Conservation (phyloP, 805 yeast species). For the Starmerella ratchasimensis region DNA sequence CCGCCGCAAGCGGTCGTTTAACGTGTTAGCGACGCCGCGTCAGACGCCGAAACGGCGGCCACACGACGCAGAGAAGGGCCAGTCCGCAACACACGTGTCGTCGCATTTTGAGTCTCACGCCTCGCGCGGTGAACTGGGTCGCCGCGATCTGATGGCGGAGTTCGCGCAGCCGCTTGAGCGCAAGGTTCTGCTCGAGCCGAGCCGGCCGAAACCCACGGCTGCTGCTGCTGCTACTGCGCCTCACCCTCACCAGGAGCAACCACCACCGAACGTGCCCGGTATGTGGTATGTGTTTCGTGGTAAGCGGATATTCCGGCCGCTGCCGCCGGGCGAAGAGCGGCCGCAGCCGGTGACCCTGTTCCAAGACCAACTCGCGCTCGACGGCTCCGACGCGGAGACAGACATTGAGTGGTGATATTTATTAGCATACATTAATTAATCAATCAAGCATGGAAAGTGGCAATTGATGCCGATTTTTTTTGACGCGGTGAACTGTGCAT, state of each 20-base stretch:
- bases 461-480: too few species aligned
- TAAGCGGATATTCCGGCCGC: constrained; percentile 27
- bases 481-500: too few species aligned
- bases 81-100: too few species aligned
- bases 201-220: not conserved
- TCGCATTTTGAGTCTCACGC: too few species aligned
- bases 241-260: constrained; percentile 17
- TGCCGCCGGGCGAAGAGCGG: constrained; percentile 20
- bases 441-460: too few species aligned
- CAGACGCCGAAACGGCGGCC: constrained; percentile 15
- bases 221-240: not conserved
- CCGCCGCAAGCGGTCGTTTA: constrained; percentile 4
- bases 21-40: constrained; percentile 11
- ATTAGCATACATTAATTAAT: not conserved
- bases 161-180: not conserved
- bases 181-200: not conserved
- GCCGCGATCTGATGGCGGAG: not conserved
- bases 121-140: too few species aligned
- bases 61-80: too few species aligned
- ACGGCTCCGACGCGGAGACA: constrained; percentile 14
- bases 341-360: constrained; percentile 18
- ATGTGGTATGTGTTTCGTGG: constrained; percentile 30
- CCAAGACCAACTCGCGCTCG: constrained; percentile 6
- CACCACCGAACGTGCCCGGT: constrained; percentile 23
- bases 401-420: constrained; percentile 7